Base-by-base conservation (phyloP, 1,284 basidiomycete species). In the Exsudoporus floridanus region DNA sequence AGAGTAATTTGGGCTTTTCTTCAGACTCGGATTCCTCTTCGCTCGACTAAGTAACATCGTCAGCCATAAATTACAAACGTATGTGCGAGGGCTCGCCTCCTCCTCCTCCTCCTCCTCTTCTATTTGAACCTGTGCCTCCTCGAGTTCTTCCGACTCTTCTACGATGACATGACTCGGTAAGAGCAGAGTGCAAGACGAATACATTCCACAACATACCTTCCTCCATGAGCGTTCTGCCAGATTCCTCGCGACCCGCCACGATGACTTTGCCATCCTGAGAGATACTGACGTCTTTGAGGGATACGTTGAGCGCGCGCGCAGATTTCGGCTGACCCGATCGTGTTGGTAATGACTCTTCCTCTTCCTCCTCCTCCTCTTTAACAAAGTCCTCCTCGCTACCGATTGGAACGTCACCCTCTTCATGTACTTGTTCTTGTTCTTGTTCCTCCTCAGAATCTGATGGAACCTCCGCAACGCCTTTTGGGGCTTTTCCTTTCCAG, bases 401-500 rank as follows among this genome's bases (percentile, higher is more conserved):
- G 42, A 87, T 75, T 27, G 76, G 75, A 43, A 85, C 74, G 63
- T 86, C 85, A 12, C 77, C 82, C 40, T 78, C 81, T 53, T 77
- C 70, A 14, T 71, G 71, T 19, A 58, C 70, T 35, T 81, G 79
- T 38, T 76, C 78, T 45, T 84, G 81, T 25, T 81, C 81, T 30
- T 77, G 77, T 40, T 86, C 84, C 23, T 86, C 84, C 21, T 76
- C 76, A 21, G 84, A 85, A 55, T 88, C 86, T 2, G 83, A 84
- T 19, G 80, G 75, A 23, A 74, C 72, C 28, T 81, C 81, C 2
- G 71, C 71, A 37, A 74, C 78, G 44, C 88, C 88, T 69, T 90
- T 90, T 1, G 90, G 90, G 1, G 84, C 89, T 61, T 91, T 91
- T 51, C 90, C 89, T 61, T 88, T 88, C 85, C 88, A 88, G 69